Evolutionary conservation across 2,329 filamentous ascomycete genomes (phyloP).

Genomic region (Pseudogymnoascus sp.): DNA sequence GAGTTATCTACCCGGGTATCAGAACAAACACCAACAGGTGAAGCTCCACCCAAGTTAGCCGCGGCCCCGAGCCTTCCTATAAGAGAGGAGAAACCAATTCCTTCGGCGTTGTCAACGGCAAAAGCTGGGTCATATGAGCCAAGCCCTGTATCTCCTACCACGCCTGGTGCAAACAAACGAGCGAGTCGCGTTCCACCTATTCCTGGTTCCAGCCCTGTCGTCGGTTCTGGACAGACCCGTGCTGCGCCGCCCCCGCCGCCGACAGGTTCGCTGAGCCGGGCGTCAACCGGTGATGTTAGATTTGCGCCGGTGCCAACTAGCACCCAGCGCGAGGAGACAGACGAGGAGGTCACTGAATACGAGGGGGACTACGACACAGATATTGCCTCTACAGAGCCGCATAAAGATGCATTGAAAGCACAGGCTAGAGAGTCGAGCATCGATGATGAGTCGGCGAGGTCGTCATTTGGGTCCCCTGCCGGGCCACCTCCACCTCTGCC

Average conservation of each 20-base stretch:
- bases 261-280: constrained; percentile 44
- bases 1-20: constrained; percentile 56
- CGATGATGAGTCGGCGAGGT: constrained; percentile 55
- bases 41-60: constrained; percentile 29
- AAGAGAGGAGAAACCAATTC: constrained; percentile 30
- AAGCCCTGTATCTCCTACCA: constrained; percentile 32
- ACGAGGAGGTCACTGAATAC: constrained; percentile 83
- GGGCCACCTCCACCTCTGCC: constrained; percentile 45
- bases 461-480: constrained; percentile 33
- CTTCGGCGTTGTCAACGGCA: constrained; percentile 35
- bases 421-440: constrained; percentile 69
- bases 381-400: constrained; percentile 84
- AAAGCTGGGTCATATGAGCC: constrained; percentile 29
- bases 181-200: constrained; percentile 52
- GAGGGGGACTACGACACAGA: constrained; percentile 98
- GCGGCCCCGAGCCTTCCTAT: constrained; percentile 40
- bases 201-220: constrained; percentile 42
- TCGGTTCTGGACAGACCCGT: constrained; percentile 42
- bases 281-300: constrained; percentile 49
- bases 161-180: constrained; percentile 37
- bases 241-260: constrained; percentile 57
- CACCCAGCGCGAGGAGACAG: constrained; percentile 49
- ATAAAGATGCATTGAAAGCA: constrained; percentile 84
- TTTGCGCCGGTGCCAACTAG: constrained; percentile 34
- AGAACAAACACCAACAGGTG: constrained; percentile 33